Evolutionary conservation across 75 land plant species (phyloP), one percentile per base, ranked within the genome.

Genomic region (Isoetes taiwanensis): DNA sequence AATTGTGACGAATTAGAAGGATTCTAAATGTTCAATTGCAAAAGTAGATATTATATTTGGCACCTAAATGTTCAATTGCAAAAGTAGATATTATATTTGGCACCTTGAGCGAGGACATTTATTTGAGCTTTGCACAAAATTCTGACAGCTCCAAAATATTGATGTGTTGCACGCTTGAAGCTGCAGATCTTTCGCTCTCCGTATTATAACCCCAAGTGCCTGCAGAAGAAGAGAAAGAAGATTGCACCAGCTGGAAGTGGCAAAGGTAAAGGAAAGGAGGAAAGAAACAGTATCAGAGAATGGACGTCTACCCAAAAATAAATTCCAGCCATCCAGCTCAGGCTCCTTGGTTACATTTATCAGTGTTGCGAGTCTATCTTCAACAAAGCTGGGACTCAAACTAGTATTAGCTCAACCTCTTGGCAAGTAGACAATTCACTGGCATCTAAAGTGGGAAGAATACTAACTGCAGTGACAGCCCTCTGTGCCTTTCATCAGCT

Each of bases 131-230:
- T 30, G 58, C 75, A 60, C 90, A 81, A 64, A 93, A 93, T 28
- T 81, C 90, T 5, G 80, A 68, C 12, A 93, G 79, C 39, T 93
- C 73, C 25, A 93, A 66, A 5, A 81, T 43, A 2, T 59, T 76
- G 62, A 93, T 84, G 25, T 90, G 80, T 26, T 79, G 52, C 48
- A 88, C 69, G 50, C 39, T 43, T 19, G 73, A 74, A 57, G 86
- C 98, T 40, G 74, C 83, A 10, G 77, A 69, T 33, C 98, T 72
- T 61, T 93, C 98, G 40, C 68, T 73, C 29, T 46, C 57, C 2
- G 98, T 93, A 65, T 93, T 93, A 66, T 88, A 93, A n/a, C 98
- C 98, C 98, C 98, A 93, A 6, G 78, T 77, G 6, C 74, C 98
- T 93, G 73, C 25, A 53, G 24, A 35, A 38, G 43, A 59, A 8